Conservation (phyloP, 1,284 basidiomycete species). For the Sporisorium sorghi region DNA sequence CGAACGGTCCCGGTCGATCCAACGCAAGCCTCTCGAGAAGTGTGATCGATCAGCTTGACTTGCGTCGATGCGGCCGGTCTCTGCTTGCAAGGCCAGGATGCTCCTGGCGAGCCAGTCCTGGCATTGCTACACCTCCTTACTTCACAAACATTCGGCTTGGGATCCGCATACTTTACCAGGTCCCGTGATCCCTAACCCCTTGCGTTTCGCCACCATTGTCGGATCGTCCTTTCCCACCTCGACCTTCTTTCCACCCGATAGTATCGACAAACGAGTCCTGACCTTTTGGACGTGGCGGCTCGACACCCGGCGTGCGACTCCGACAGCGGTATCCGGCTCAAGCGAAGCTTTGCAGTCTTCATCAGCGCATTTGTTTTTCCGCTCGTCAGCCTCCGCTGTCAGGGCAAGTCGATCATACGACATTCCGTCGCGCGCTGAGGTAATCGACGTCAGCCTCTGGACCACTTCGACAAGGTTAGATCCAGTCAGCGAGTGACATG, state of each 20-base stretch:
- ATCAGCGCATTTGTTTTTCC: not conserved
- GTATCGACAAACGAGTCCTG: not conserved
- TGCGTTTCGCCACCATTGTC: slow-evolving; percentile 10
- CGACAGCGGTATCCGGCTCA: not conserved
- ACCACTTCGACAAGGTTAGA: not conserved
- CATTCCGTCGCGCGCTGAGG: not conserved
- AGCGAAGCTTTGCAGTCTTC: not conserved
- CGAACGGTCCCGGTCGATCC: too few species aligned
- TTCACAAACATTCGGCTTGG: slow-evolving; percentile 23
- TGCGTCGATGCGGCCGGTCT: not conserved
- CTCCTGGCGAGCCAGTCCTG: slow-evolving; percentile 8
- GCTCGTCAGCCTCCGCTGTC: not conserved
- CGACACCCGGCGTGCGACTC: too few species aligned
- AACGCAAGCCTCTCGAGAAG: not conserved
- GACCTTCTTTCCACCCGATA: not conserved
- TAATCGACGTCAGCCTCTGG: not conserved
- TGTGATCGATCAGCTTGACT: not conserved
- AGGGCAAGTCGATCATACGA: not conserved
- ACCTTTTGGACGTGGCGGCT: too few species aligned
- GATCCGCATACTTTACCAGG: not conserved
- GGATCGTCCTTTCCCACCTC: not conserved
- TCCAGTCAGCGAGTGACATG: not conserved
- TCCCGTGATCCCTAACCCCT: slow-evolving; percentile 19
- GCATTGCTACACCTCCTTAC: slow-evolving; percentile 17
- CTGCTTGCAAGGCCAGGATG: not conserved